phyloP scores from a whole-genome alignment of 2,329 filamentous ascomycete species.

The Paraphoma chrysanthemicola region DNA sequence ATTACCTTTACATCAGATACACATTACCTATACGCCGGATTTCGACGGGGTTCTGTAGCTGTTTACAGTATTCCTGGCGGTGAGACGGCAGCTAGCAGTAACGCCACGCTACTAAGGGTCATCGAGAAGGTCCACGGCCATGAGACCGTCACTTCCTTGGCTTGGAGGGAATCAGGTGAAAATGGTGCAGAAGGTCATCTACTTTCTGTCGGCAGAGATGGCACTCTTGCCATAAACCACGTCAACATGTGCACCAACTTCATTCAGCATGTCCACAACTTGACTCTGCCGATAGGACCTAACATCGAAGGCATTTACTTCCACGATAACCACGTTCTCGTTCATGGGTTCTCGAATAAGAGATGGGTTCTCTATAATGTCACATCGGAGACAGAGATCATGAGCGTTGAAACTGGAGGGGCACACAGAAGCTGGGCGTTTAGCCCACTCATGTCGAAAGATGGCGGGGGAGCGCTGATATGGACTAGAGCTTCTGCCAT shows the following conservation, averaged over 20 bases:
- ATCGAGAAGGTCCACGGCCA: constrained; percentile 52
- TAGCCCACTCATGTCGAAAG: constrained; percentile 25
- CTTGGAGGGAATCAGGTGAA: constrained; percentile 41
- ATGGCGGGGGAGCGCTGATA: constrained; percentile 63
- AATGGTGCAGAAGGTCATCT: constrained; percentile 57
- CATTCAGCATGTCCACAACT: constrained; percentile 67
- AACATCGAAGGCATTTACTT: constrained; percentile 79
- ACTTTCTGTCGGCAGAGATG: constrained; percentile 78
- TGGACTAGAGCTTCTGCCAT: constrained; percentile 75
- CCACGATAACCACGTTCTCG: constrained; percentile 60
- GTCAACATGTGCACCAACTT: constrained; percentile 33
- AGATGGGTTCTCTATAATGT: constrained; percentile 85
- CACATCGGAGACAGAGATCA: constrained; percentile 71
- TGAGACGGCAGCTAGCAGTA: not conserved
- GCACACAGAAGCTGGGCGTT: constrained; percentile 80
- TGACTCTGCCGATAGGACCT: constrained; percentile 73
- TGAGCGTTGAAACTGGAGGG: constrained; percentile 81
- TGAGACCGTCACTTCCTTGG: constrained; percentile 74
- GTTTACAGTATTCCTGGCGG: constrained; percentile 48
- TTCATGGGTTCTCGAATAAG: constrained; percentile 83
- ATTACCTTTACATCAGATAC: constrained; percentile 26
- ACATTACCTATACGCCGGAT: constrained; percentile 60
- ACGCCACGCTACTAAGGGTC: constrained; percentile 18
- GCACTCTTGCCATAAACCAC: constrained; percentile 71
- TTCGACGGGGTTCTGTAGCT: constrained; percentile 62